Base-by-base conservation (phyloP, 192 early-diverging fungal species). In the Mortierella hygrophila region DNA sequence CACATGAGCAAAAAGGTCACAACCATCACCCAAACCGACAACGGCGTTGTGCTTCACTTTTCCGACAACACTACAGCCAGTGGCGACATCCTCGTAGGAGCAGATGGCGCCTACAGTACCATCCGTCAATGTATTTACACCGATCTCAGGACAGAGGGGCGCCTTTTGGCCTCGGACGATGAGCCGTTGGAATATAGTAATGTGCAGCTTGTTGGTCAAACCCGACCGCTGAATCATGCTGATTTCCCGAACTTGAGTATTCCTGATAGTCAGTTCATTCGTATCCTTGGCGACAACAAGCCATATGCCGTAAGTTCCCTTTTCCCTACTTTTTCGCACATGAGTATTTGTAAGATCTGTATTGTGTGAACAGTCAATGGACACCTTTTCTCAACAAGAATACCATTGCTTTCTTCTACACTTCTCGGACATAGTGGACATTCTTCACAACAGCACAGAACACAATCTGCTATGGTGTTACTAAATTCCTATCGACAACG, bases 41-140 rank as follows among this genome's bases (percentile, higher is more conserved):
- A 78, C 32, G 81, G 75, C 38, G 77, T 86, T 26, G 40, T 44
- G 49, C 68, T 82, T 44, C 57, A 10, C 8, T 82, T 65, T 69
- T 23, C 49, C 3, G 88, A 89, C 32, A 41, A 57, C 3, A 55
- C 77, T 1, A 38, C 29, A 5, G 10, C n/a, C 13, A 52, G 60
- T 26, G 88, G 88, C 9, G 75, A 75, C 40, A 47, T 87, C 23
- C 44, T 89, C 11, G 83, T 89, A 0, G 88, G 83, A 42, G 78
- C 79, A 2, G 88, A 89, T 75, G 84, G 85, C 38, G 76, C 77
- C 1, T 74, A 78, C 26, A 82, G 79, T 47, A 55, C 42, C 0
- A 70, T 87, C 5, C 79, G 85, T 65, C 72, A 81, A 37, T 23
- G 47, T 4, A 20, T 81, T 10, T 81, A 70, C 13, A 40, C 57